A percentile compares a stretch with the other conserved stretches of the same genome.
These are phyloP conservation scores for grape (Vitis vinifera) DNA, from an alignment of 164 flowering plant species.

Conservation along the genomic window DNA sequence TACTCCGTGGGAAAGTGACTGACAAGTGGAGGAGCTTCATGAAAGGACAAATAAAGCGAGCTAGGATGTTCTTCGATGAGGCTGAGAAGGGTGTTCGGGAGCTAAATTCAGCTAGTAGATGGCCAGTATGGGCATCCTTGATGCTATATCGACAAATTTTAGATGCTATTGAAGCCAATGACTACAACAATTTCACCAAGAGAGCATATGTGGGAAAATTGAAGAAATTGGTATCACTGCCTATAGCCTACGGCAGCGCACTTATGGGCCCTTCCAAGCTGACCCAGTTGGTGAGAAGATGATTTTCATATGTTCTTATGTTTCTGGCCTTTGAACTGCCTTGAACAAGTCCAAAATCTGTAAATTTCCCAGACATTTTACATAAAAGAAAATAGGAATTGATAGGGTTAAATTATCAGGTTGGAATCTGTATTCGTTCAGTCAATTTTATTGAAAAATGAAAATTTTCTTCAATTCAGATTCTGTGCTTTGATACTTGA, in stretches of 20 bases:
- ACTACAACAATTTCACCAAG: slow-evolving; percentile 40
- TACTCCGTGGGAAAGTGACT: slow-evolving; percentile 33
- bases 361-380: no score
- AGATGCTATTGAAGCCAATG: slow-evolving; percentile 39
- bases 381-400: no score
- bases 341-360: no score
- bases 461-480: no score
- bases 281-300: slow-evolving; percentile 4
- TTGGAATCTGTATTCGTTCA: no score
- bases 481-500: no score
- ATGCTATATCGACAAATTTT: slow-evolving; percentile 33
- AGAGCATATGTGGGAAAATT: slow-evolving; percentile 39
- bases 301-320: not conserved
- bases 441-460: no score
- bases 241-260: slow-evolving; percentile 34
- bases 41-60: slow-evolving; percentile 37
- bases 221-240: slow-evolving; percentile 37
- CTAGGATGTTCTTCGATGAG: slow-evolving; percentile 36
- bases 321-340: no score
- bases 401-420: no score
- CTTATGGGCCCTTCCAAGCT: slow-evolving; percentile 21
- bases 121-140: slow-evolving; percentile 50
- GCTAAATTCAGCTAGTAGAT: slow-evolving; percentile 42
- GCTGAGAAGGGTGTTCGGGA: slow-evolving; percentile 50
- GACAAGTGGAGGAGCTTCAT: slow-evolving; percentile 42